phyloP scores from a whole-genome alignment of 2,329 filamentous ascomycete genomes.

The Cladosporium sphaerospermum region DNA sequence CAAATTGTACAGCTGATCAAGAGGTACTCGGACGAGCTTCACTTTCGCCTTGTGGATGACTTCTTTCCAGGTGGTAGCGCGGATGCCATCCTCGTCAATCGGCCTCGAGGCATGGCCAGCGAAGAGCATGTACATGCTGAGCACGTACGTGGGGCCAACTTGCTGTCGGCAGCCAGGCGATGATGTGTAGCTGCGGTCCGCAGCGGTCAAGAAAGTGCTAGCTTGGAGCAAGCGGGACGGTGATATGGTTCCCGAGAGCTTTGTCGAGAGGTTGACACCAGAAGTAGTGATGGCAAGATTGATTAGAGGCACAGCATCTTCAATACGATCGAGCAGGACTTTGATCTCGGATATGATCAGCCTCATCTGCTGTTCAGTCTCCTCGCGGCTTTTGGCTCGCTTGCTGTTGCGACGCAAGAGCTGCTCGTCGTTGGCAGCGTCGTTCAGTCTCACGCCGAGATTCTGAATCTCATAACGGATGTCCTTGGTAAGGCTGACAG shows the following conservation, averaged over 20 bases:
- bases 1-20: conserved; percentile 45
- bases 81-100: conserved; percentile 50
- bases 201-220: conserved; percentile 81
- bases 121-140: conserved; percentile 95
- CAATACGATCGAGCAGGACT: conserved; percentile 68
- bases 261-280: conserved; percentile 76
- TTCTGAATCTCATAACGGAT: conserved; percentile 77
- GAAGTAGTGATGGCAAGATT: conserved; percentile 93
- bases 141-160: conserved; percentile 76
- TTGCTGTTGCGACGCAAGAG: conserved; percentile 38
- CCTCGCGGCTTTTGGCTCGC: conserved; percentile 45
- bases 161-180: conserved; percentile 61
- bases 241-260: conserved; percentile 74
- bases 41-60: conserved; percentile 89
- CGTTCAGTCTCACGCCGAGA: conserved; percentile 68
- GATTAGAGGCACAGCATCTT: conserved; percentile 84
- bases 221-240: conserved; percentile 87
- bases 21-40: conserved; percentile 66
- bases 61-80: conserved; percentile 84
- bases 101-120: conserved; percentile 62
- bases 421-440: conserved; percentile 61
- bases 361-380: conserved; percentile 59
- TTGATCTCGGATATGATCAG: conserved; percentile 70
- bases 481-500: conserved; percentile 73
- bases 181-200: conserved; percentile 74